Conservation (phyloP, 75 land plant species). For the Ceratopteris richardii region DNA sequence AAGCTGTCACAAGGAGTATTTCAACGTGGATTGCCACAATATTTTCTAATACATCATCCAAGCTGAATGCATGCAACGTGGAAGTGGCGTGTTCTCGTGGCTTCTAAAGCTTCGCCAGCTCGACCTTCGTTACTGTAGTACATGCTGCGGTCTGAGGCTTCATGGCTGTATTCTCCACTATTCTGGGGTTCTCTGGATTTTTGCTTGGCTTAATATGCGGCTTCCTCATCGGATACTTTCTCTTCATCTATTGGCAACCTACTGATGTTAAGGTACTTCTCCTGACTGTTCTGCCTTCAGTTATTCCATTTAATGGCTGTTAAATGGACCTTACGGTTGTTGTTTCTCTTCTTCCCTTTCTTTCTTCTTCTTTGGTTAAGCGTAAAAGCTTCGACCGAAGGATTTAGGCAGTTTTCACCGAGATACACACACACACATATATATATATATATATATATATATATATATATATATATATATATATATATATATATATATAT, state of each 20-base stretch:
- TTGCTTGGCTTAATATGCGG: constrained; percentile 66
- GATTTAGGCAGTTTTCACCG: not conserved
- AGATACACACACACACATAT: not conserved
- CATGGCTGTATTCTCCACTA: constrained; percentile 62
- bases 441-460: no score
- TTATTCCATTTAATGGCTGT: no score
- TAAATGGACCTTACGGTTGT: not conserved
- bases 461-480: no score
- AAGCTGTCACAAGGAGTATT: not conserved
- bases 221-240: constrained; percentile 63
- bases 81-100: not conserved
- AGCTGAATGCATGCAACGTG: not conserved
- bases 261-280: constrained; percentile 43
- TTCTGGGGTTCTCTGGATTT: constrained; percentile 65
- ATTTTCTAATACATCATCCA: not conserved
- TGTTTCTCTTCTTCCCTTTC: not conserved
- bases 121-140: not conserved
- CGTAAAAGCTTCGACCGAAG: not conserved
- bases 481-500: no score
- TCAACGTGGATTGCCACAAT: not conserved
- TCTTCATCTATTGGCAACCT: constrained; percentile 60
- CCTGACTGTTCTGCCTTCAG: not conserved
- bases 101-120: not conserved
- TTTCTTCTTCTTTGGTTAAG: not conserved
- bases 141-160: not conserved